Evolutionary conservation across 768 basidiomycete genomes (phyloP).

Genomic region (Lactarius akahatsu): DNA sequence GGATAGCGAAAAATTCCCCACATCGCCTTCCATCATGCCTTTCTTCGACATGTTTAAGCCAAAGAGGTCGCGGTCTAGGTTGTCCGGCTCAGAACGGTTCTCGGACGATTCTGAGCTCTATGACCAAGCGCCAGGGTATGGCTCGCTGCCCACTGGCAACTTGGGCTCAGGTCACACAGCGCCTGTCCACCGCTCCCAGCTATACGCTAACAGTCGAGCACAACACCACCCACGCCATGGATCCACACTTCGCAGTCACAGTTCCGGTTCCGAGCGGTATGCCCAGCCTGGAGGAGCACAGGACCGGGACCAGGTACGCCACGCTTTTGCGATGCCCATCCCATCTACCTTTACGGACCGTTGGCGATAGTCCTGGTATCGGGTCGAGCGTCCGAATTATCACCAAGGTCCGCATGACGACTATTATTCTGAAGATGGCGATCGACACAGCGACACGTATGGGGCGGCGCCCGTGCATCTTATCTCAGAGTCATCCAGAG

Average conservation of each 20-base stretch:
- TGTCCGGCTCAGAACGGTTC: slow-evolving; percentile 5
- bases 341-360: neutral
- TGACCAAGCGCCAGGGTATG: slow-evolving; percentile 7
- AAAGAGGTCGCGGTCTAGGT: slow-evolving; percentile 19
- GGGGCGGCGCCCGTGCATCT: neutral
- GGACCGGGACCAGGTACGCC: slow-evolving; percentile 23
- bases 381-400: slow-evolving; percentile 12
- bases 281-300: slow-evolving; percentile 1
- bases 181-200: neutral
- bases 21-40: slow-evolving; percentile 26
- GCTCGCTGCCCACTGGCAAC: neutral
- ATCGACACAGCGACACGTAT: slow-evolving; percentile 13
- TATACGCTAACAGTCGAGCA: neutral
- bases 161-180: slow-evolving; percentile 2
- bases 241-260: slow-evolving; percentile 3
- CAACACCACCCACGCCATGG: slow-evolving; percentile 11
- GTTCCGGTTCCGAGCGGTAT: slow-evolving; percentile 5
- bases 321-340: neutral
- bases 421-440: slow-evolving; percentile 22
- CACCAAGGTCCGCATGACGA: slow-evolving; percentile 10
- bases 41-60: slow-evolving; percentile 27
- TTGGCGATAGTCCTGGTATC: slow-evolving; percentile 25
- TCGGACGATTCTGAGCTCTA: slow-evolving; percentile 13
- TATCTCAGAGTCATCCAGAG: slow-evolving; percentile 20
- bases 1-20: slow-evolving; percentile 14